Conservation (phyloP, 352 stramenopile genomes). For the Phytopythium mirpurense region DNA sequence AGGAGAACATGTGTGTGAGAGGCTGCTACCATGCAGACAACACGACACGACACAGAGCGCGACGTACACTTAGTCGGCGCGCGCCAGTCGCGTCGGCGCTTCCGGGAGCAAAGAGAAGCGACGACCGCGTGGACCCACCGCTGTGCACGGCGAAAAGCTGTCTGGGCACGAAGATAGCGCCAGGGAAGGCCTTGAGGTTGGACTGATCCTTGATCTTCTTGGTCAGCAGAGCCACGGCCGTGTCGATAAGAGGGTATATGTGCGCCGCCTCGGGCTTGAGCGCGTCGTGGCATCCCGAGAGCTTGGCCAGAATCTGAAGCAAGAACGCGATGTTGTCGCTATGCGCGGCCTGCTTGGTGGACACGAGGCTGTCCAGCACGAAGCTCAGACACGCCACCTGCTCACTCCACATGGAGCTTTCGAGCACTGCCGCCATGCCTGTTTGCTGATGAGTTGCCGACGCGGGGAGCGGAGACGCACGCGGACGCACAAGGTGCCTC, state of each 20-base stretch:
- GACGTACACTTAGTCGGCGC: constrained; percentile 1
- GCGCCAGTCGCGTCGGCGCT: neutral
- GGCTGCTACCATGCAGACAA: neutral
- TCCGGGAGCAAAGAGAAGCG: neutral
- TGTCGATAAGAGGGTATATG: constrained; percentile 69
- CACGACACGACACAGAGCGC: too few species aligned
- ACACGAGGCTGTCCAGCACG: constrained; percentile 70
- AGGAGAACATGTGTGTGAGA: neutral
- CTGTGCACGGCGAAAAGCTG: constrained; percentile 30
- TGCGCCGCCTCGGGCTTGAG: constrained; percentile 25
- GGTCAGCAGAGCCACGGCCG: constrained; percentile 48
- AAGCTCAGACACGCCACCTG: constrained; percentile 59
- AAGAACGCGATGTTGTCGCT: constrained; percentile 85
- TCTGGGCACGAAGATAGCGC: constrained; percentile 79
- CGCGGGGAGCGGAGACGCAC: neutral
- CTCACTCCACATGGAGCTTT: constrained; percentile 48
- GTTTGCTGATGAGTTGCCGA: constrained; percentile 6
- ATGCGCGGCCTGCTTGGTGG: constrained; percentile 28
- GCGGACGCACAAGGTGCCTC: constrained; percentile 2
- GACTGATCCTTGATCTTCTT: constrained; percentile 84
- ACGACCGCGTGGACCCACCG: neutral
- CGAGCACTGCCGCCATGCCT: constrained; percentile 14
- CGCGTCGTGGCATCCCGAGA: constrained; percentile 69
- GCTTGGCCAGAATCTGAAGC: constrained; percentile 73
- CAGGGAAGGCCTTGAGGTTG: constrained; percentile 78